phyloP scores from a whole-genome alignment of 164 flowering plant species.

The Vitis riparia region DNA sequence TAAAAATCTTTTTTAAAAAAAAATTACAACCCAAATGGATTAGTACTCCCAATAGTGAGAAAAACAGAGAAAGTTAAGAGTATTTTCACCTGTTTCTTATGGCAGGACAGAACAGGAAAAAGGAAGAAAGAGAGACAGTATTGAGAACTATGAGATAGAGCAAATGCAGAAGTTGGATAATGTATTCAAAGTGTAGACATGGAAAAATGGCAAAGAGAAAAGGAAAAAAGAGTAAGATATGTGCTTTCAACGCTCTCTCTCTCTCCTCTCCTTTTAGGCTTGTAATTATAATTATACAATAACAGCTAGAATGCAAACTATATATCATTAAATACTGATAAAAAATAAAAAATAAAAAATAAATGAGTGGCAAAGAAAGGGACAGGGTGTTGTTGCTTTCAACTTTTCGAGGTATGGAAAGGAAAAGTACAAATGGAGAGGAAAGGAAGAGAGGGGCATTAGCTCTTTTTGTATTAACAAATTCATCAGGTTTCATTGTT shows the following conservation, averaged over 20 bases:
- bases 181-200: conserved; percentile 7
- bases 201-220: conserved; percentile 10
- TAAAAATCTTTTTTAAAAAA: conserved; percentile 1
- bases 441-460: not conserved
- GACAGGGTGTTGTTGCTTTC: conserved; percentile 64
- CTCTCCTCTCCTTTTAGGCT: conserved; percentile 26
- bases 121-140: not conserved
- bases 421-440: conserved; percentile 17
- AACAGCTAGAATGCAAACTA: not conserved
- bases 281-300: conserved; percentile 1
- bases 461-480: conserved; percentile 8
- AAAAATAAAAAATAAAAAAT: conserved; percentile 5
- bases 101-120: not conserved
- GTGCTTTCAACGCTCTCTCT: conserved; percentile 10
- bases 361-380: conserved; percentile 62
- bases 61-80: conserved; percentile 4
- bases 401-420: conserved; percentile 26
- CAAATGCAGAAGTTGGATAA: conserved; percentile 15
- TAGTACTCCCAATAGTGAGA: not conserved
- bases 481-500: no score
- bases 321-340: not conserved
- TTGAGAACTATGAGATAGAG: conserved; percentile 6
- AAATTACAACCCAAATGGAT: not conserved
- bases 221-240: conserved; percentile 2
- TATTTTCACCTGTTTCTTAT: conserved; percentile 1